Evolutionary conservation across 306 rosid genomes (phyloP).

Genomic region (Abrus precatorius): DNA sequence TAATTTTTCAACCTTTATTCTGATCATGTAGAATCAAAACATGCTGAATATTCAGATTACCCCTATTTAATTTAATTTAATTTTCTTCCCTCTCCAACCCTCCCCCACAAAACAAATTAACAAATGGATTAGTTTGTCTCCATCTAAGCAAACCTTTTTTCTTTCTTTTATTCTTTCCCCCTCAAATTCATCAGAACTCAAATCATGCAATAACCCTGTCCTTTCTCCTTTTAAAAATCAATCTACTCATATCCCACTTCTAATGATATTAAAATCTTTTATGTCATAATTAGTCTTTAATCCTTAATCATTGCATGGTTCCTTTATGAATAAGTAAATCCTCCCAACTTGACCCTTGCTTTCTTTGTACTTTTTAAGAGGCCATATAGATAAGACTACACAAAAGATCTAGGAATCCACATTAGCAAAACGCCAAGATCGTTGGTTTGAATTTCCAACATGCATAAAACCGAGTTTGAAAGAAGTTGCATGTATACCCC

Average conservation of each 20-base stretch:
- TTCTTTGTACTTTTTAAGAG: constrained; percentile 8
- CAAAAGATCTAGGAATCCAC: constrained; percentile 27
- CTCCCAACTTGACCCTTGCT: constrained; percentile 21
- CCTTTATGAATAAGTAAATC: constrained; percentile 39
- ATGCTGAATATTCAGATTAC: constrained; percentile 40
- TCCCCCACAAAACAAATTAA: constrained; percentile 10
- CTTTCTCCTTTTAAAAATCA: constrained; percentile 27
- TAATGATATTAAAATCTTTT: constrained; percentile 17
- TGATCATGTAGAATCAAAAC: constrained; percentile 33
- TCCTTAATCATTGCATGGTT: constrained; percentile 44
- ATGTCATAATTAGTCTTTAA: constrained; percentile 21
- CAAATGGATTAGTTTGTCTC: constrained; percentile 1
- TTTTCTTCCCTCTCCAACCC: constrained; percentile 19
- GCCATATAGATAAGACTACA: constrained; percentile 37
- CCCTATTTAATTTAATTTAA: not conserved
- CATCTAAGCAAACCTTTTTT: constrained; percentile 2
- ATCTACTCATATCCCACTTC: not conserved
- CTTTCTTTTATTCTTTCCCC: not conserved
- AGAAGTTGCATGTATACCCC: constrained; percentile 18
- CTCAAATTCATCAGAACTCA: constrained; percentile 9
- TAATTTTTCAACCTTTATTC: constrained; percentile 36
- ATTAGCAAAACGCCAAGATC: constrained; percentile 38
- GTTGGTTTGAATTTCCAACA: constrained; percentile 49
- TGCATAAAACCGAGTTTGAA: constrained; percentile 30
- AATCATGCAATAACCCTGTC: constrained; percentile 9